phyloP scores from a whole-genome alignment of 768 basidiomycete genomes.

The Leucosporidium scottii region DNA sequence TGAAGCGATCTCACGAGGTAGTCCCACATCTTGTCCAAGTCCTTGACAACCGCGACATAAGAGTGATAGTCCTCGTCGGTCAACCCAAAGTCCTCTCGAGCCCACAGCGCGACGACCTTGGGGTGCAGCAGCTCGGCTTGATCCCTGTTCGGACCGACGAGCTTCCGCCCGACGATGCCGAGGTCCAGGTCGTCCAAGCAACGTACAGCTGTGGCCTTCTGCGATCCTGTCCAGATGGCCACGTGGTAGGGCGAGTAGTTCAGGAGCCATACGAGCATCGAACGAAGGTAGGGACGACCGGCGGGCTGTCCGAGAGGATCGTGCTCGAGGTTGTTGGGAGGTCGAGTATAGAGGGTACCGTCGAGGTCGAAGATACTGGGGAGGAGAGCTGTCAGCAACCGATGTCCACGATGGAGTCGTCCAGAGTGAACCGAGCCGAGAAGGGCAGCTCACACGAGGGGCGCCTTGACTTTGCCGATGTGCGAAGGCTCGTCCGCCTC shows the following conservation, averaged over 20 bases:
- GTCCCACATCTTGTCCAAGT: conserved; percentile 15
- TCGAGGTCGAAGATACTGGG: conserved; percentile 26
- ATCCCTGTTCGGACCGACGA: conserved; percentile 3
- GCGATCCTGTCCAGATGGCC: conserved; percentile 27
- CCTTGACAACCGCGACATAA: conserved; percentile 26
- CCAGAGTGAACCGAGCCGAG: background rate
- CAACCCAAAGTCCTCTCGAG: conserved; percentile 21
- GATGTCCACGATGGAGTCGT: too few relatives aligned
- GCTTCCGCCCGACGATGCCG: conserved; percentile 21
- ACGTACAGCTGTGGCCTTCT: conserved; percentile 15
- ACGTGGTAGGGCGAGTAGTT: conserved; percentile 21
- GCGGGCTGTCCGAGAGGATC: conserved; percentile 11
- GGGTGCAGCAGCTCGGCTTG: conserved; percentile 25
- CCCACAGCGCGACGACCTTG: conserved; percentile 26
- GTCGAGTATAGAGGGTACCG: conserved; percentile 27
- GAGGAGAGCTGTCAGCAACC: background rate
- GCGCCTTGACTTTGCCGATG: background rate
- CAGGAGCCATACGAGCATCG: conserved; percentile 18
- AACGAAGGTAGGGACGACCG: conserved; percentile 23
- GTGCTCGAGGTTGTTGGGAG: conserved; percentile 30
- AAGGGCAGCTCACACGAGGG: background rate
- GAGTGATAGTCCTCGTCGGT: conserved; percentile 12
- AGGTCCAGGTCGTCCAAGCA: conserved; percentile 26
- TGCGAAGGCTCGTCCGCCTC: background rate
- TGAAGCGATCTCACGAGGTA: background rate